Evolutionary conservation across 2,329 filamentous ascomycete genomes (phyloP).

Genomic region (Zalaria sp.): DNA sequence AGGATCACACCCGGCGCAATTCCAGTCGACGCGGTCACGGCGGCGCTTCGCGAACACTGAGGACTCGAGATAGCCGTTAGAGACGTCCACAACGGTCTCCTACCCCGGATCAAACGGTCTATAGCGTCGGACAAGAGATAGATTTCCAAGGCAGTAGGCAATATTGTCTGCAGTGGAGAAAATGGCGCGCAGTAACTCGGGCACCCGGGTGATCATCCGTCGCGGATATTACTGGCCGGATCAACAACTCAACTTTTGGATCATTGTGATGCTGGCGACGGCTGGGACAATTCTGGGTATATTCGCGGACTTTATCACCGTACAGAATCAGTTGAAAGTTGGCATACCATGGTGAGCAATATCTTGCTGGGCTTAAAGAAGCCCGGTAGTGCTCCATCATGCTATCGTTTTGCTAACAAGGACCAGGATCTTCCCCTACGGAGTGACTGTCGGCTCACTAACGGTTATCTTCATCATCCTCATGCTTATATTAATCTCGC

Average conservation of each 20-base stretch:
- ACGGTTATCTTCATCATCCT: slow-evolving; percentile 44
- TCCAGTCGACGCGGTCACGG: not conserved
- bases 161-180: too few relatives aligned
- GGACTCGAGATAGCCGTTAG: not conserved
- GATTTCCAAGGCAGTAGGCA: too few relatives aligned
- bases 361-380: not conserved
- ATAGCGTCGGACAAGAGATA: too few relatives aligned
- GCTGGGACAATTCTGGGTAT: slow-evolving; percentile 45
- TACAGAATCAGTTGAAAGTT: slow-evolving; percentile 40
- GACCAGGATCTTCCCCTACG: slow-evolving; percentile 49
- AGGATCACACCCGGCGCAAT: not conserved
- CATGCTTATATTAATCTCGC: slow-evolving; percentile 41
- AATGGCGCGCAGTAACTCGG: too few relatives aligned
- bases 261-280: slow-evolving; percentile 45
- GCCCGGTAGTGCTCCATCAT: too few relatives aligned
- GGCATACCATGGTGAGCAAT: slow-evolving; percentile 44
- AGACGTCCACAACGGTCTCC: not conserved
- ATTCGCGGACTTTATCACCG: slow-evolving; percentile 44
- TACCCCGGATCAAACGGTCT: not conserved
- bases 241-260: slow-evolving; percentile 50
- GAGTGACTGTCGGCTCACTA: slow-evolving; percentile 42
- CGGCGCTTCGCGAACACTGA: not conserved
- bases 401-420: not conserved
- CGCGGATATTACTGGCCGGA: slow-evolving; percentile 47
- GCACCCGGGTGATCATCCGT: not conserved